A percentile compares a stretch with the other conserved stretches of the same genome.
phyloP scores from a whole-genome alignment of 768 basidiomycete genomes.

The Leccinum fibrillosum region DNA sequence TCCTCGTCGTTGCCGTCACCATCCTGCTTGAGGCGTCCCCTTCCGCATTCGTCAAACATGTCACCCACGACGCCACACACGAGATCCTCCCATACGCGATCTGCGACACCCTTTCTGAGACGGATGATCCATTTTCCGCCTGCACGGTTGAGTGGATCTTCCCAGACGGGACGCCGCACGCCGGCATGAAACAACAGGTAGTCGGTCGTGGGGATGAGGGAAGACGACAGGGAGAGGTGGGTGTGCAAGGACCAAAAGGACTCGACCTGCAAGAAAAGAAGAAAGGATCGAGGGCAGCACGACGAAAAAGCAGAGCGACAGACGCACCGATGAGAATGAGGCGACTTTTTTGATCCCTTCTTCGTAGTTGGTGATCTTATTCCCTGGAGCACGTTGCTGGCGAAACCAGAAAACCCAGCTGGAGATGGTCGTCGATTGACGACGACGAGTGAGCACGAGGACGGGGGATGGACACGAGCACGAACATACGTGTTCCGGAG shows the following conservation, averaged over 20 bases:
- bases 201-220: slow-evolving; percentile 86
- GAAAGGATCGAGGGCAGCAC: slow-evolving; percentile 4
- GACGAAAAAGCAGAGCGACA: not conserved
- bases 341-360: slow-evolving; percentile 93
- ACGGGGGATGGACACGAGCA: slow-evolving; percentile 17
- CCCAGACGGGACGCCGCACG: slow-evolving; percentile 91
- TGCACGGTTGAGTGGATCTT: slow-evolving; percentile 81
- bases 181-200: slow-evolving; percentile 88
- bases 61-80: slow-evolving; percentile 87
- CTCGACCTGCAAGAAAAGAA: slow-evolving; percentile 58
- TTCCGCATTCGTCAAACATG: slow-evolving; percentile 71
- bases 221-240: slow-evolving; percentile 83
- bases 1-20: slow-evolving; percentile 36
- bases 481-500: slow-evolving; percentile 85
- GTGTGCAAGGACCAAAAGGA: slow-evolving; percentile 96
- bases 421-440: slow-evolving; percentile 20
- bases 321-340: slow-evolving; percentile 78
- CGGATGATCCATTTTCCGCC: slow-evolving; percentile 97
- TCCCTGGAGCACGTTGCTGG: slow-evolving; percentile 85
- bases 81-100: slow-evolving; percentile 89
- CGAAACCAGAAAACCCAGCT: slow-evolving; percentile 94
- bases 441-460: slow-evolving; percentile 13
- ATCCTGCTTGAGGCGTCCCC: slow-evolving; percentile 27
- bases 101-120: slow-evolving; percentile 84
- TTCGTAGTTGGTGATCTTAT: slow-evolving; percentile 88